Evolutionary conservation across 1,284 basidiomycete genomes (phyloP), one percentile per base, ranked within the genome.

Genomic region (Quambalaria eucalypti): DNA sequence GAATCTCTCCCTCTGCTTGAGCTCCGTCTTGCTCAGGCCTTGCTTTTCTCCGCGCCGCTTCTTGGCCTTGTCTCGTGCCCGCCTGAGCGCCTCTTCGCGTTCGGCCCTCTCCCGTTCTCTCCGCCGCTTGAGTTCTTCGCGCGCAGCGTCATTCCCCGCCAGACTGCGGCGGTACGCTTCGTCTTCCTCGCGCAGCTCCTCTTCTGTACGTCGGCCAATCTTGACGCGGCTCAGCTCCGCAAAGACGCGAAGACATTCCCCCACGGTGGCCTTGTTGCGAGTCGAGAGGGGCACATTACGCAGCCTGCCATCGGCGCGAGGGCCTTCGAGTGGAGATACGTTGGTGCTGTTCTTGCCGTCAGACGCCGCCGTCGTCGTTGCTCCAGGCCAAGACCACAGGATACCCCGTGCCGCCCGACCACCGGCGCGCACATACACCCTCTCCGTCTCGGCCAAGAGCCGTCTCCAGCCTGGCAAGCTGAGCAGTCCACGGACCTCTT

Each of bases 211-310:
- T 68, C 90, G 87, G 1, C 91, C 87, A 2, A 87, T 78, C 77
- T 93, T 96, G 69, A 87, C 85, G 38, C 84, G 83, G 0, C 86
- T 87, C 29, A 99, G 82, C 76, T 98, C 93, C 54, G 84, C 79
- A 57, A 96, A 85, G 72, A 90, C 92, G 12, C 95, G 85, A 9
- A 84, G 69, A 26, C 96, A 82, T 76, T 99, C 95, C 23, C 88
- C 84, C 79, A 92, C 86, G 0, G 93, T 97, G 85, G 93, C 64
- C 29, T 51, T 63, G 42, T 26, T 46, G 46, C 68, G 55, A 12
- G 72, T 71, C 5, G 66, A 62, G 49, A 74, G 61, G 2, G 72
- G 67, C 12, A 70, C 59, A 30, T 60, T 61, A 9, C 57, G 60
- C 1, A 73, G 54, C 2, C 80, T 78, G 12, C 79, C 79, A 0